Evolutionary conservation across 768 basidiomycete genomes (phyloP).

Genomic region (Pulveroboletus sp.): DNA sequence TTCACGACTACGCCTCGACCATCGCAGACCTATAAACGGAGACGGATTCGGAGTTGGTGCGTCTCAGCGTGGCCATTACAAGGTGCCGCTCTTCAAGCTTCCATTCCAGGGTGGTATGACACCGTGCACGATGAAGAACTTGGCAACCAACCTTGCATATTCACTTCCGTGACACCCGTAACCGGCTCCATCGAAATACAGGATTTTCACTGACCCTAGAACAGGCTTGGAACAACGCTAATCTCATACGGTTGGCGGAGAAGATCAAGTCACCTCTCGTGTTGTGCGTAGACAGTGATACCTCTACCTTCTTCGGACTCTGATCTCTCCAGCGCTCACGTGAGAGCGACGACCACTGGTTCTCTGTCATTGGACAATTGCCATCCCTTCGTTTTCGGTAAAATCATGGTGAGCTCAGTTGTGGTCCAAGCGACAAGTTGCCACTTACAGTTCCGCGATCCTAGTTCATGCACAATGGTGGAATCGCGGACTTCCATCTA

Average conservation of each 20-base stretch:
- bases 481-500: conserved; percentile 75
- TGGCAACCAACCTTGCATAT: conserved; percentile 87
- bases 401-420: conserved; percentile 67
- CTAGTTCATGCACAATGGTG: conserved; percentile 97
- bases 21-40: conserved; percentile 82
- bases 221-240: conserved; percentile 96
- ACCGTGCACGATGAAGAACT: conserved; percentile 77
- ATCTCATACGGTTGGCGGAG: conserved; percentile 89
- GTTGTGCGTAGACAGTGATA: conserved; percentile 53
- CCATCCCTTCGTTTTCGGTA: conserved; percentile 90
- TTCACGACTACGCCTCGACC: conserved; percentile 80
- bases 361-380: conserved; percentile 91
- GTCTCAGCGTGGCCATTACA: conserved; percentile 22
- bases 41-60: conserved; percentile 95
- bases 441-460: background rate
- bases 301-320: background rate
- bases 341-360: conserved; percentile 89
- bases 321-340: conserved; percentile 61
- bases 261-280: conserved; percentile 96
- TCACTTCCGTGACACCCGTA: conserved; percentile 92
- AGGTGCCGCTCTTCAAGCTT: background rate
- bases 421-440: background rate
- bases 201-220: conserved; percentile 8
- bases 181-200: conserved; percentile 16
- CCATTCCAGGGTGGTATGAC: conserved; percentile 83